Percentiles rank a stretch among this genome's conserved stretches.
Evolutionary conservation across 2,329 filamentous ascomycete species (phyloP).

Genomic region (Colletotrichum falcatum): DNA sequence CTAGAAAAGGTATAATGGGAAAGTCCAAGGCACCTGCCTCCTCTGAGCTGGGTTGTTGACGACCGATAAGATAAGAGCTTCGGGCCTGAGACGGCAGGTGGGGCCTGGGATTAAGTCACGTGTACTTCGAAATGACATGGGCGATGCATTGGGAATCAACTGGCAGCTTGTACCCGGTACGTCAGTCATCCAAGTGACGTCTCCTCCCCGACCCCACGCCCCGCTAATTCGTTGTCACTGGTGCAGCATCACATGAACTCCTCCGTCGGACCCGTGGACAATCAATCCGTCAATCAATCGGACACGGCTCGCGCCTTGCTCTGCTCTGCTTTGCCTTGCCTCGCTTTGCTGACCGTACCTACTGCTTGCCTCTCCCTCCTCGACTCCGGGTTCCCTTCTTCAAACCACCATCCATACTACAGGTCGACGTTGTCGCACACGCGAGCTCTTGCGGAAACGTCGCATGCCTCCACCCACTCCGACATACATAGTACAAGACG

Average conservation of each 20-base stretch:
- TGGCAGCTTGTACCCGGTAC: not conserved
- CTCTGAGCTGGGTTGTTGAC: not conserved
- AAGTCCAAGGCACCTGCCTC: not conserved
- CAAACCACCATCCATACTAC: not conserved
- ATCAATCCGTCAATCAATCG: not conserved
- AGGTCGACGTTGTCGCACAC: not conserved
- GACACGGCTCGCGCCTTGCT: constrained; percentile 4
- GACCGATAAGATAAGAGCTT: constrained; percentile 41
- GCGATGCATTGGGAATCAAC: not conserved
- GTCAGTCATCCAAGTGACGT: constrained; percentile 34
- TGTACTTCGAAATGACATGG: not conserved
- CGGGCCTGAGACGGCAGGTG: constrained; percentile 7
- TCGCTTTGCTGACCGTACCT: not conserved
- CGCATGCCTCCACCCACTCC: not conserved
- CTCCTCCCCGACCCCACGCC: constrained; percentile 33
- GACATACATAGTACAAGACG: constrained; percentile 3
- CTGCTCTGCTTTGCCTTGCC: not conserved
- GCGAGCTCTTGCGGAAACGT: constrained; percentile 11
- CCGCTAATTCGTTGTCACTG: constrained; percentile 38
- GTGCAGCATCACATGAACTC: constrained; percentile 41
- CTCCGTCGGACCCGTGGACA: constrained; percentile 36
- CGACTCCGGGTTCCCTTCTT: constrained; percentile 7
- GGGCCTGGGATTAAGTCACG: not conserved
- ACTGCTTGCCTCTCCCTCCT: not conserved
- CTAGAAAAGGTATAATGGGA: not conserved